Base-by-base conservation (phyloP, 192 early-diverging fungal species). In the Powellomyces hirtus region DNA sequence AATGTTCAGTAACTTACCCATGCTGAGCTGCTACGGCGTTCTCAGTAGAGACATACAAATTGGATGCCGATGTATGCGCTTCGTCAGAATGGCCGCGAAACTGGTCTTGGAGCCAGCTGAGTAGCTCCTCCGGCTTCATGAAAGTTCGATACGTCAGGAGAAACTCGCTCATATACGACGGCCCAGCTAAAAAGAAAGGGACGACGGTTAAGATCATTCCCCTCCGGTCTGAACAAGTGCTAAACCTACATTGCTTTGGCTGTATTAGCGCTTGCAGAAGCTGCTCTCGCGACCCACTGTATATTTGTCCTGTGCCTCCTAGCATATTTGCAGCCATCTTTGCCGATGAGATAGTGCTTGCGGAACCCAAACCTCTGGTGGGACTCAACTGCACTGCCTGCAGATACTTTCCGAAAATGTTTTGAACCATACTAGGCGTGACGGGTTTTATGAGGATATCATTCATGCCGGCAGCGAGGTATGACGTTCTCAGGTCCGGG, bases 391-490 rank as follows among this genome's bases (percentile, higher is more conserved):
- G 20, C 7, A 56, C 53, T 5, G 53, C 26, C 18, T 56, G 11
- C 6, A 63, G 45, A 30, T 63, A 63, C 34, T 63, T 63, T 10
- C 42, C 62, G 10, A 63, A 34, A 2, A 63, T 63, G 6, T 29
- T 31, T 16, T 63, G 38, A 20, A 63, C 27, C 27, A 50, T 49
- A 16, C 13, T 13, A 27, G 62, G 62, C 1, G 62, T 63, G 11
- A 49, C 44, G 2, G 62, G 62, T 35, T 63, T 63, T 18, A 35
- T 20, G 7, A 63, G 29, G 1, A 63, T 33, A 18, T 63, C 62
- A 45, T 63, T 63, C 45, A 63, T 63, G 14, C 62, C 62, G 4
- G 62, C 62, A 31, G 22, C 45, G 10, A 49, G 11, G 27, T 63
- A 63, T 4, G 27, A n/a, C 8, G 16, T 45, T 7, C 29, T n/a